These are phyloP conservation scores for Gossypium ekmanianum DNA, from an alignment of 345 rosid species.

Conservation along the genomic window DNA sequence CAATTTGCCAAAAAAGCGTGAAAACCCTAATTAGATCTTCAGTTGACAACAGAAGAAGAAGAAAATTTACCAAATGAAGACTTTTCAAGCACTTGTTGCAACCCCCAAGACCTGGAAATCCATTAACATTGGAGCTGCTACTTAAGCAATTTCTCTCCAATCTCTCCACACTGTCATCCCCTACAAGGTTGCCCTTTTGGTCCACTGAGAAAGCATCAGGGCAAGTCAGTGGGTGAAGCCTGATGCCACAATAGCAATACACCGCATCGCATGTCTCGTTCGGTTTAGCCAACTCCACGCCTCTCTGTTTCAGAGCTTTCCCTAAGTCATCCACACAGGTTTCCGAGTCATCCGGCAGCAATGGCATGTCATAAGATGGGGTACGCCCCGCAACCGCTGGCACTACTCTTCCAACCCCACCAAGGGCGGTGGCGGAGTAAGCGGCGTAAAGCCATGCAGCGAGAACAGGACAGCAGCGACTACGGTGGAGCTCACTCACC, in stretches of 20 bases:
- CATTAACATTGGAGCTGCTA: conserved; percentile 40
- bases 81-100: conserved; percentile 81
- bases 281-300: conserved; percentile 53
- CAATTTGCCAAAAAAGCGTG: conserved; percentile 7
- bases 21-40: not conserved
- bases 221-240: conserved; percentile 73
- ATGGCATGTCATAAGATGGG: conserved; percentile 59
- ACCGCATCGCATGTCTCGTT: conserved; percentile 86
- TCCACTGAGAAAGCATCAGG: conserved; percentile 56
- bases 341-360: conserved; percentile 93
- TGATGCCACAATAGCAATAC: conserved; percentile 82
- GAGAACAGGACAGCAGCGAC: conserved; percentile 84
- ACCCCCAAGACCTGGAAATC: conserved; percentile 59
- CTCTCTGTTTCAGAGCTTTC: conserved; percentile 58
- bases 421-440: conserved; percentile 69
- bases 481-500: conserved; percentile 40
- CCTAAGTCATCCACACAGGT: conserved; percentile 81
- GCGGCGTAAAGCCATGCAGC: conserved; percentile 89
- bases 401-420: conserved; percentile 22
- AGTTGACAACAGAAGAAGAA: not conserved
- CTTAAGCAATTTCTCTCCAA: conserved; percentile 71
- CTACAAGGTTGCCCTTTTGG: conserved; percentile 55
- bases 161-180: conserved; percentile 53
- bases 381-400: conserved; percentile 21
- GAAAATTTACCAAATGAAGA: conserved; percentile 46